Percentiles rank a stretch among this genome's conserved stretches.
Conservation (phyloP, 495 filamentous ascomycete genomes). For the Penicillium verhagenii region DNA sequence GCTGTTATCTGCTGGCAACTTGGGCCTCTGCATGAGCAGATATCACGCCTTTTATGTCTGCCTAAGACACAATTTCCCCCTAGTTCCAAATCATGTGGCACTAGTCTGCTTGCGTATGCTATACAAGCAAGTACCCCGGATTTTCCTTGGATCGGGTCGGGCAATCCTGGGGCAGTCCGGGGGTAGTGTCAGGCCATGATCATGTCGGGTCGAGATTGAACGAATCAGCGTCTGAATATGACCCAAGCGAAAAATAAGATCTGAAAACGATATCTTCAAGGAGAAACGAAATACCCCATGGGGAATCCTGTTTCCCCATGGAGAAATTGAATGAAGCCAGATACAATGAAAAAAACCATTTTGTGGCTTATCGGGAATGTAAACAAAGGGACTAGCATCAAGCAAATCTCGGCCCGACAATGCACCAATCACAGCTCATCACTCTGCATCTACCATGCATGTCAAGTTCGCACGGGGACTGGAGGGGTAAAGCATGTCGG, state of each 20-base stretch:
- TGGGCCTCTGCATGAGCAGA: background rate
- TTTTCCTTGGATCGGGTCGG: background rate
- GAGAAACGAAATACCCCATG: background rate
- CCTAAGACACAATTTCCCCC: background rate
- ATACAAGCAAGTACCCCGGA: background rate
- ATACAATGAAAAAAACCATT: background rate
- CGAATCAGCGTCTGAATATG: background rate
- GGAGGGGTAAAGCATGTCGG: conserved; percentile 15
- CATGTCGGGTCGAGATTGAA: conserved; percentile 5
- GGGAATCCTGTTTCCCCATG: background rate
- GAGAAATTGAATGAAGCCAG: background rate
- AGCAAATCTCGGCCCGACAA: conserved; percentile 2
- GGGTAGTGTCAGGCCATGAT: conserved; percentile 2
- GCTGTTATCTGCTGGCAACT: background rate
- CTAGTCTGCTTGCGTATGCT: background rate
- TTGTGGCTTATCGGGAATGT: background rate
- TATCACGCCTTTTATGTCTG: background rate
- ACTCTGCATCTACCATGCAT: background rate
- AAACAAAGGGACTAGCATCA: background rate
- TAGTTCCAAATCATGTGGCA: background rate
- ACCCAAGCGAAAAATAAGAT: background rate
- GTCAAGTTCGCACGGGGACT: background rate
- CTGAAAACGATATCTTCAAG: background rate
- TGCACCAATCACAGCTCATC: background rate
- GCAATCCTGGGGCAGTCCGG: background rate